Evolutionary conservation across 2,329 filamentous ascomycete genomes (phyloP), one percentile per base, ranked within the genome.

Genomic region (Ascochyta rabiei): DNA sequence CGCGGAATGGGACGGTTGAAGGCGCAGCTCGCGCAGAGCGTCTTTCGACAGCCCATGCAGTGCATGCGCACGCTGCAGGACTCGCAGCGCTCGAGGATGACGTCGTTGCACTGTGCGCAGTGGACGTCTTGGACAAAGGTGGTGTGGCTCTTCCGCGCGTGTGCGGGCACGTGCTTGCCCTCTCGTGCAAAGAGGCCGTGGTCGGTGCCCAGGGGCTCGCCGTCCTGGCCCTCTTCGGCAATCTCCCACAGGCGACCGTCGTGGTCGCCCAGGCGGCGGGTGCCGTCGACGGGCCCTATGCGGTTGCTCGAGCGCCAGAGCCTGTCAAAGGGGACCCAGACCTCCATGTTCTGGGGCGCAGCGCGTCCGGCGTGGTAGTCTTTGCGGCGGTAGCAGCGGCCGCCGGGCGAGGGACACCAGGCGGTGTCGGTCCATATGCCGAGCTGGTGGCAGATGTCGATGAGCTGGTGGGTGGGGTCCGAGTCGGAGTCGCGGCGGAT

Each of bases 31-130:
- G 81, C 81, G 73, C 83, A 86, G 2, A 85, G 77, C 1, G 82
- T 86, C 72, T 83, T 85, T 44, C 83, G 77, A 63, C 83, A 86
- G 33, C 83, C 83, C 65, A 83, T 81, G 63, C 83, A 86, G 65
- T 85, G 83, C 83, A 86, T 85, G 60, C 83, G 75, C 15, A 85
- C 81, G 53, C 83, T 85, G 68, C 83, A 86, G 54, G 84, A 83
- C 68, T 86, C 83, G 63, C 83, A 86, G 43, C 83, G 73, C 66
- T 86, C 83, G 35, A 77, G 65, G 38, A 86, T 84, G 28, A 72
- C 63, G 38, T 82, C 81, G 43, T 76, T 75, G 71, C 83, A 86
- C 52, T 79, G 78, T 42, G 84, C 77, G 64, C 83, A 86, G 49
- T 79, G 79, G 61, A 84, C 72, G 33, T 80, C 73, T 19, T 84